Conservation (phyloP, 148 eudicot species). For the Camellia sinensis region DNA sequence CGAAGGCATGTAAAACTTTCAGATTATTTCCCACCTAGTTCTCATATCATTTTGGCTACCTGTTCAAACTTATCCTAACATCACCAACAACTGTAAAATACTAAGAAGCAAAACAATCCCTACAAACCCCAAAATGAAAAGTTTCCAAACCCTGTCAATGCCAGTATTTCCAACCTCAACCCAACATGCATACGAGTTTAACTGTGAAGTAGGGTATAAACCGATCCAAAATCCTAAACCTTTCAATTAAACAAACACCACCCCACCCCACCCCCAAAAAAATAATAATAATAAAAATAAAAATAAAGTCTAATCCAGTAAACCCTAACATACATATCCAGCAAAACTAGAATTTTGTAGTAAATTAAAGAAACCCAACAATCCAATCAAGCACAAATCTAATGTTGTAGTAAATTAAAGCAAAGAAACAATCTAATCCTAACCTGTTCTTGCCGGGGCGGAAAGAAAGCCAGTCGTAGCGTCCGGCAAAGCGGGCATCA, state of each 20-base stretch:
- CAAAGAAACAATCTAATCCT: neutral
- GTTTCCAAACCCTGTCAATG: neutral
- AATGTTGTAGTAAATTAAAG: neutral
- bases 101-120: neutral
- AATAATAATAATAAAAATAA: no score
- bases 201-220: neutral
- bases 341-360: neutral
- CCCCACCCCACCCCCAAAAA: no score
- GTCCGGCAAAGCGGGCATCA: slow-evolving; percentile 43
- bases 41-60: neutral
- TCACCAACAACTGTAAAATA: neutral
- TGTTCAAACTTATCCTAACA: neutral
- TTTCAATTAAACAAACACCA: neutral
- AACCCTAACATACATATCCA: neutral
- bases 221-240: neutral
- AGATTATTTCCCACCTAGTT: neutral
- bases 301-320: neutral
- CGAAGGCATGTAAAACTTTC: neutral
- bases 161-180: neutral
- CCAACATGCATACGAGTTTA: neutral
- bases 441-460: slow-evolving; percentile 44
- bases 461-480: slow-evolving; percentile 42
- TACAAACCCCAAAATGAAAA: neutral
- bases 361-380: neutral
- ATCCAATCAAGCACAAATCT: neutral